These are phyloP conservation scores for Kuraishia cidri DNA, from an alignment of 805 yeast genomes.

Conservation along the genomic window DNA sequence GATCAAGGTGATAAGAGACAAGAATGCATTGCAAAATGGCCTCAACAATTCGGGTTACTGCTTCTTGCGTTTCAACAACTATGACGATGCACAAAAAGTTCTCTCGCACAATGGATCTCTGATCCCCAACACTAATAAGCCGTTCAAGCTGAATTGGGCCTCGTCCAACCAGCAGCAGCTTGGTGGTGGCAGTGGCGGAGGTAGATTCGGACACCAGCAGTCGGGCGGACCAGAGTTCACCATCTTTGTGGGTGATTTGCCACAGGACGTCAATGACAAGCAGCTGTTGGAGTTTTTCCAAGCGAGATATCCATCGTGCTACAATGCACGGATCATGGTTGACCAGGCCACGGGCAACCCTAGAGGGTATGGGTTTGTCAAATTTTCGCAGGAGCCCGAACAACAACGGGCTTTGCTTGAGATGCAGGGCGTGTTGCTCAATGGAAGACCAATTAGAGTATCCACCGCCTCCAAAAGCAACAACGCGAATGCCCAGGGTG, in stretches of 20 bases:
- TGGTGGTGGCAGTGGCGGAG: constrained; percentile 4
- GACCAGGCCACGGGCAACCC: constrained; percentile 65
- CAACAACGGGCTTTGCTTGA: constrained; percentile 67
- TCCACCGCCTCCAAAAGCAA: constrained; percentile 45
- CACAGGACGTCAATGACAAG: constrained; percentile 63
- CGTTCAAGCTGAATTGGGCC: constrained; percentile 77
- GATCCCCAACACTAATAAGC: constrained; percentile 55
- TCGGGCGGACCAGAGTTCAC: constrained; percentile 36
- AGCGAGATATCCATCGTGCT: constrained; percentile 60
- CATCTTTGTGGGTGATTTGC: constrained; percentile 80
- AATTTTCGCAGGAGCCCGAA: constrained; percentile 55
- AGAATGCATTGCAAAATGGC: constrained; percentile 22
- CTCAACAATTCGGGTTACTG: constrained; percentile 64
- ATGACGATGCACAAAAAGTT: constrained; percentile 57
- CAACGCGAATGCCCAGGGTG: neutral
- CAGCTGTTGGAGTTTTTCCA: constrained; percentile 58
- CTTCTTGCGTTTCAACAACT: constrained; percentile 64
- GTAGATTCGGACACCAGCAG: constrained; percentile 6
- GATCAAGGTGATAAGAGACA: constrained; percentile 67
- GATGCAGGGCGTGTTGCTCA: constrained; percentile 72
- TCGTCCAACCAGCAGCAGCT: constrained; percentile 21
- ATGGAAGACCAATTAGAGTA: constrained; percentile 71
- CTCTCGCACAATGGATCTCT: constrained; percentile 53
- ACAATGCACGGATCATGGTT: constrained; percentile 69
- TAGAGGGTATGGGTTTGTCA: constrained; percentile 88